These are phyloP conservation scores for Pichia ethanolica DNA, from an alignment of 805 yeast species.

Conservation along the genomic window DNA sequence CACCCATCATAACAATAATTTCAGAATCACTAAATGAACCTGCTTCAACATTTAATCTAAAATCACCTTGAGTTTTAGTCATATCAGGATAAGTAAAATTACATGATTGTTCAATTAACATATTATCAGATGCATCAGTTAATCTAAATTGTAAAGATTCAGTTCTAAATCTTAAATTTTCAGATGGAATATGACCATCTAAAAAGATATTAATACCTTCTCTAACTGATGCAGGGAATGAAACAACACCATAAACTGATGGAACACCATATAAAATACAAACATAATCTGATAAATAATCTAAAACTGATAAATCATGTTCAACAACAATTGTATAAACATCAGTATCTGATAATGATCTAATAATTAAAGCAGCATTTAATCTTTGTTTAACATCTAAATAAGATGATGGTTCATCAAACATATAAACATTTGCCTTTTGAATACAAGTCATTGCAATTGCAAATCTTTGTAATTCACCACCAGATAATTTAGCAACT, in stretches of 20 bases:
- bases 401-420: conserved; percentile 98
- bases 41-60: conserved; percentile 68
- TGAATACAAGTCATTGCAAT: conserved; percentile 96
- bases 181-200: conserved; percentile 97
- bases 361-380: conserved; percentile 91
- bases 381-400: conserved; percentile 98
- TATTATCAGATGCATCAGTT: conserved; percentile 78
- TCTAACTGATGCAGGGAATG: conserved; percentile 92
- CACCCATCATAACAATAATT: conserved; percentile 99
- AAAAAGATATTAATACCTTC: conserved; percentile 98
- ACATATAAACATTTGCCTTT: conserved; percentile 93
- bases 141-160: conserved; percentile 92
- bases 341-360: conserved; percentile 71
- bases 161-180: conserved; percentile 92
- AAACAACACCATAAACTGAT: conserved; percentile 97
- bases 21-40: conserved; percentile 96
- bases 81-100: conserved; percentile 72
- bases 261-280: conserved; percentile 98
- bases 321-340: conserved; percentile 93
- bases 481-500: conserved; percentile 87
- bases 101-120: conserved; percentile 70
- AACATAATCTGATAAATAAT: conserved; percentile 91
- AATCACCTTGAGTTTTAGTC: conserved; percentile 93
- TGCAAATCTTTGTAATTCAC: conserved; percentile 97
- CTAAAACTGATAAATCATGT: conserved; percentile 96